phyloP scores from a whole-genome alignment of 371 early-diverging fungal genomes.

The Rhizopus sp. region DNA sequence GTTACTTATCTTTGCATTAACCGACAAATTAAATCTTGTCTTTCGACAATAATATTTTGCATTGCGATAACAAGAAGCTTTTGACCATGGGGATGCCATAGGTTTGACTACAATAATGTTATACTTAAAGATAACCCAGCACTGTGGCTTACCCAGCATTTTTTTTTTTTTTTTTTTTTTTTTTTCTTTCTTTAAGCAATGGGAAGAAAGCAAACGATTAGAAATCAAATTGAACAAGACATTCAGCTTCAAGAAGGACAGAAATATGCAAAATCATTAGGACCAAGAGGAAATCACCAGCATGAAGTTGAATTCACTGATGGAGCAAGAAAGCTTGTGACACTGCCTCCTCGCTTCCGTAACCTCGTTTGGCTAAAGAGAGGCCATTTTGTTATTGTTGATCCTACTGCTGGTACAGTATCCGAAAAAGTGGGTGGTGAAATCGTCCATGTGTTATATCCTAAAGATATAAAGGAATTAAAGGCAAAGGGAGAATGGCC shows the following conservation, averaged over 20 bases:
- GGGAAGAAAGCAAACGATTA: constrained; percentile 46
- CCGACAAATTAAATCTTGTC: no score
- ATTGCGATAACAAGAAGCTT: no score
- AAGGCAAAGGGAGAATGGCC: constrained; percentile 65
- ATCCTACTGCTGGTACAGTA: constrained; percentile 56
- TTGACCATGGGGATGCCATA: no score
- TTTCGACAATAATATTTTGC: no score
- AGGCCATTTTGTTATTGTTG: constrained; percentile 78
- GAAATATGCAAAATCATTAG: constrained; percentile 64
- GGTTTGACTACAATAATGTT: no score
- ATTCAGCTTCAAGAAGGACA: constrained; percentile 42
- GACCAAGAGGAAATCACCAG: constrained; percentile 74
- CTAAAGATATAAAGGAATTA: constrained; percentile 75
- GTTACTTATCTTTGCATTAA: no score
- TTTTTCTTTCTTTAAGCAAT: constrained; percentile 17
- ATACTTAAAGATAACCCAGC: background rate
- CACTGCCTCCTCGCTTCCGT: constrained; percentile 77
- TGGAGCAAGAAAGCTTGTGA: constrained; percentile 59
- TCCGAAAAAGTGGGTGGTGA: constrained; percentile 79
- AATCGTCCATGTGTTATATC: constrained; percentile 74
- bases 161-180: constrained; percentile 11
- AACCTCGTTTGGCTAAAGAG: constrained; percentile 85
- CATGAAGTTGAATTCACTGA: constrained; percentile 70
- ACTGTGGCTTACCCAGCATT: constrained; percentile 1
- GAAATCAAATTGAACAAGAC: constrained; percentile 29